A percentile compares a stretch with the other conserved stretches of the same genome.
Evolutionary conservation across 2,329 filamentous ascomycete species (phyloP).

Genomic region (Lachnellula arida): DNA sequence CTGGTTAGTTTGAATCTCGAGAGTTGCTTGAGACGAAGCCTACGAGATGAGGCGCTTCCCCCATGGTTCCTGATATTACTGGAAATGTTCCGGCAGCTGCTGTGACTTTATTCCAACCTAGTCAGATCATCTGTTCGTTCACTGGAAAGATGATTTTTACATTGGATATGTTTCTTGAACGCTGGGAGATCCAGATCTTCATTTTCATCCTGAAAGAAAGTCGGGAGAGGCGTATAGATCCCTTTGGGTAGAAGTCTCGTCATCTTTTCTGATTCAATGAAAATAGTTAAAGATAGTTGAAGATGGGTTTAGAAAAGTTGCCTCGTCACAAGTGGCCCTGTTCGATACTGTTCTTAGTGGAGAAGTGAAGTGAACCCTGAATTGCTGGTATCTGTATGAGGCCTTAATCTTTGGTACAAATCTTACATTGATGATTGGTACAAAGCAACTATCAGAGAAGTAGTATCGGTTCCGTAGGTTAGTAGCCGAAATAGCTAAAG

Average conservation of each 20-base stretch:
- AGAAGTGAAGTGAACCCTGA: background rate
- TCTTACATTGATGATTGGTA: background rate
- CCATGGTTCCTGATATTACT: conserved; percentile 11
- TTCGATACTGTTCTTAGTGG: background rate
- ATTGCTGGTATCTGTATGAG: background rate
- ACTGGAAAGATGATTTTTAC: background rate
- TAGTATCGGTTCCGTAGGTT: background rate
- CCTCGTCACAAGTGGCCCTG: background rate
- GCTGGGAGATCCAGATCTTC: conserved; percentile 8
- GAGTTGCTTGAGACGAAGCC: background rate
- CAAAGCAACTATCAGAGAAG: background rate
- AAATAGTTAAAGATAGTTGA: no score
- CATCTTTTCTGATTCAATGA: background rate
- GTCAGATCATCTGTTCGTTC: background rate
- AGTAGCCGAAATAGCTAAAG: background rate
- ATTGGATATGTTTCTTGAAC: conserved; percentile 11
- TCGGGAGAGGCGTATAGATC: conserved; percentile 12
- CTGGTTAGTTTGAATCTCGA: background rate
- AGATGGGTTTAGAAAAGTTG: background rate
- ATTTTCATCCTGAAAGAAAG: conserved; percentile 10
- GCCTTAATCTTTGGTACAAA: background rate
- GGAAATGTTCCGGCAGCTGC: conserved; percentile 5
- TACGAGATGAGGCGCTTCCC: conserved; percentile 9
- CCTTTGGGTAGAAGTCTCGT: conserved; percentile 2
- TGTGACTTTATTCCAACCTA: background rate